A percentile compares a stretch with the other conserved stretches of the same genome.
Evolutionary conservation across 2,329 filamentous ascomycete species (phyloP).

Genomic region (Apiospora aurea): DNA sequence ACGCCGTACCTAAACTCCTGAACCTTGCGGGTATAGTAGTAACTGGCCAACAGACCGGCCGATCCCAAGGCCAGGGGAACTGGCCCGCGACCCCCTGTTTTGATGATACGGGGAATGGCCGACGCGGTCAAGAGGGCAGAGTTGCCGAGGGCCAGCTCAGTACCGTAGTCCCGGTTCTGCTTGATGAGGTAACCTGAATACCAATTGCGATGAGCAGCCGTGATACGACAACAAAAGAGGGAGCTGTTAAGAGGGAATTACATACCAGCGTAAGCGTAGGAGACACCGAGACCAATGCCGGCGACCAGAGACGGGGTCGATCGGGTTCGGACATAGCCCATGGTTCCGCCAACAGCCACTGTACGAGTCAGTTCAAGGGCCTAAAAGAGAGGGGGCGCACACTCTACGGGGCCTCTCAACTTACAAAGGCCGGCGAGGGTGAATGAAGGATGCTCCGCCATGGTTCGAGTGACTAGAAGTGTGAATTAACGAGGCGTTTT

Average conservation of each 20-base stretch:
- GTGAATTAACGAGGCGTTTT: neutral
- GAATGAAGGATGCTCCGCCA: slow-evolving; percentile 51
- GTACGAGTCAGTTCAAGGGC: neutral
- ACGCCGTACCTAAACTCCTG: slow-evolving; percentile 50
- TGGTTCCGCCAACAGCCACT: slow-evolving; percentile 45
- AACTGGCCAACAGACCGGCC: slow-evolving; percentile 46
- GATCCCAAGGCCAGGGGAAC: slow-evolving; percentile 45
- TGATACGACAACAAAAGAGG: neutral
- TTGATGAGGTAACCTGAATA: slow-evolving; percentile 48
- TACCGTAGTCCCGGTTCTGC: slow-evolving; percentile 50
- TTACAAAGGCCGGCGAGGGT: slow-evolving; percentile 48
- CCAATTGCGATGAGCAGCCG: neutral
- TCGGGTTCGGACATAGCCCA: slow-evolving; percentile 40
- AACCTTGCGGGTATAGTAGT: slow-evolving; percentile 51
- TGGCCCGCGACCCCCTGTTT: slow-evolving; percentile 47
- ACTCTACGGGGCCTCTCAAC: slow-evolving; percentile 28
- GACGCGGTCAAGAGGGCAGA: slow-evolving; percentile 47
- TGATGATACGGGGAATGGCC: slow-evolving; percentile 47
- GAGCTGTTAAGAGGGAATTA: neutral
- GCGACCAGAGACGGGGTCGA: slow-evolving; percentile 45
- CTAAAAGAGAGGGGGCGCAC: neutral
- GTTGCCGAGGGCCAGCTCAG: slow-evolving; percentile 50
- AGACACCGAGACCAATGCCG: slow-evolving; percentile 41
- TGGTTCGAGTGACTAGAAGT: slow-evolving; percentile 27
- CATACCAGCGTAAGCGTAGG: slow-evolving; percentile 43